Percentiles rank a stretch among this genome's conserved stretches.
Conservation (phyloP, 805 yeast genomes). For the Yarrowia bubula region DNA sequence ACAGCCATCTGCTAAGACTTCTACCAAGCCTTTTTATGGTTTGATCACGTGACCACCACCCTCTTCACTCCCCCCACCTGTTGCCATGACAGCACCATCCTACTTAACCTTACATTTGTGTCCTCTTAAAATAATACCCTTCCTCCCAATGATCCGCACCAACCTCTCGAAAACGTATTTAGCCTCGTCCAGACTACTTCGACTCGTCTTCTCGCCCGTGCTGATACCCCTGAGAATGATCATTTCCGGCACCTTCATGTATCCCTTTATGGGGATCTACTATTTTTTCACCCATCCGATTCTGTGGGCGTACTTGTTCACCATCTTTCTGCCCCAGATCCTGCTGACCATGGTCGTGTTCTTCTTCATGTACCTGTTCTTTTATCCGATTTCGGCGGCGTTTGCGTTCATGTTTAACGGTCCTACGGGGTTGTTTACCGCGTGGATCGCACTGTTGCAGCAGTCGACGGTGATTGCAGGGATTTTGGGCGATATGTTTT, state of each 20-base stretch:
- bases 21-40: too few relatives aligned
- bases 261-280: constrained; percentile 44
- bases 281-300: constrained; percentile 46
- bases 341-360: constrained; percentile 43
- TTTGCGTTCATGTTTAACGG: constrained; percentile 47
- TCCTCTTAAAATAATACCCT: too few relatives aligned
- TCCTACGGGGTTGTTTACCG: constrained; percentile 50
- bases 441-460: constrained; percentile 48
- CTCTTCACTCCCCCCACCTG: neutral
- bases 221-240: constrained; percentile 33
- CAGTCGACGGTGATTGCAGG: constrained; percentile 46
- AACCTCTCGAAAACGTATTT: constrained; percentile 15
- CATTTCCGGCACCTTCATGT: constrained; percentile 36
- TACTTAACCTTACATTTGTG: neutral
- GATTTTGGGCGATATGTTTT: constrained; percentile 43
- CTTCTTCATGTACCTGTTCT: constrained; percentile 40
- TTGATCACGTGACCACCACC: too few relatives aligned
- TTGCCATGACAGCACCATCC: neutral
- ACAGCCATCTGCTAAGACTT: too few relatives aligned
- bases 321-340: constrained; percentile 49
- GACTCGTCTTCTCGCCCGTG: constrained; percentile 31
- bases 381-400: constrained; percentile 49
- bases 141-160: neutral
- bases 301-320: constrained; percentile 49
- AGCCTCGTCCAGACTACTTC: constrained; percentile 7